A percentile compares a stretch with the other conserved stretches of the same genome.
phyloP scores from a whole-genome alignment of 208 protist species.

The Tritrichomonas foetus region DNA sequence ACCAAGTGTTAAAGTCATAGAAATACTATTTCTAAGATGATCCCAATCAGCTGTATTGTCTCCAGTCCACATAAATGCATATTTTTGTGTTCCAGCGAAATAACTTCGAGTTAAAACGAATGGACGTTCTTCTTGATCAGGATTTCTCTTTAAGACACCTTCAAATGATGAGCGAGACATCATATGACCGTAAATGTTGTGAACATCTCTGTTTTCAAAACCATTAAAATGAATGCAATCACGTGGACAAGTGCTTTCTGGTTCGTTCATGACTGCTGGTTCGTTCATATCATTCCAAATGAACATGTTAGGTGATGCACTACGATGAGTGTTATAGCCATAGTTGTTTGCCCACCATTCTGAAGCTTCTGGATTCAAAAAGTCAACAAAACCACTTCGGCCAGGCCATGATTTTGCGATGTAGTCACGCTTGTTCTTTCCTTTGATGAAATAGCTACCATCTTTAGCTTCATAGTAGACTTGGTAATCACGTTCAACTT shows the following conservation, averaged over 20 bases:
- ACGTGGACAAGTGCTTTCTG: conserved; percentile 82
- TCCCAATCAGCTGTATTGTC: conserved; percentile 90
- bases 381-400: conserved; percentile 77
- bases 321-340: conserved; percentile 51
- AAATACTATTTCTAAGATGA: conserved; percentile 79
- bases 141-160: conserved; percentile 68
- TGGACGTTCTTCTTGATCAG: conserved; percentile 63
- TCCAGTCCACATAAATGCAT: conserved; percentile 91
- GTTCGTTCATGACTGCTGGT: conserved; percentile 87
- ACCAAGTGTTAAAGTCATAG: conserved; percentile 84
- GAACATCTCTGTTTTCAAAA: conserved; percentile 83
- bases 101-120: conserved; percentile 95
- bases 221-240: conserved; percentile 69
- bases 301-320: conserved; percentile 74
- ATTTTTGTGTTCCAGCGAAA: conserved; percentile 90
- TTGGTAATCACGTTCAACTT: not conserved
- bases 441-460: not conserved
- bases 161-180: conserved; percentile 59
- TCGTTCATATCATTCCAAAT: conserved; percentile 99
- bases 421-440: conserved; percentile 64
- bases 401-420: conserved; percentile 94
- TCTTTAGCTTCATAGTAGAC: not conserved
- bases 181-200: conserved; percentile 94
- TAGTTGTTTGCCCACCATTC: conserved; percentile 41
- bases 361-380: conserved; percentile 74